Evolutionary conservation across 2,329 filamentous ascomycete species (phyloP), one percentile per base, ranked within the genome.

Genomic region (Aureobasidium melanogenum): DNA sequence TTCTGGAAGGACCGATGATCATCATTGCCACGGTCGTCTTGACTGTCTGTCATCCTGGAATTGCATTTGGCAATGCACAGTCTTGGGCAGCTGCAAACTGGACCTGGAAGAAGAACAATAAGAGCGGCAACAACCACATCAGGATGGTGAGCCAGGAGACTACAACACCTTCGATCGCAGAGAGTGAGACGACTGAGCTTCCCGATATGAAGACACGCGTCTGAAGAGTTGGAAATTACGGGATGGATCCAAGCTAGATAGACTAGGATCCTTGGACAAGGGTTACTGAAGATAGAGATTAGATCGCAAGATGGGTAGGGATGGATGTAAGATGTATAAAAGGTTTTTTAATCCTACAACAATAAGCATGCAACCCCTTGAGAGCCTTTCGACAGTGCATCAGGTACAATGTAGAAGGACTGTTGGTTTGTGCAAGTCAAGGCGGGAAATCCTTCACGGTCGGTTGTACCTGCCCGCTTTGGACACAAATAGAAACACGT

Each of bases 1-100:
- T 74, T 8, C 67, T 81, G 5, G 79, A 81, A 64, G 78, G 79
- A 19, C 74, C 75, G 5, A 80, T 81, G 79, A 77, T 82, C 58
- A 71, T 72, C 10, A 67, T 80, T 12, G 75, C 79, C 4, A 72
- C 73, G 15, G 59, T 74, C 2, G 69, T 64, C 0, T 67, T 81
- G 61, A 81, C 77, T 0, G 60, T 73, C 1, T 75, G 76, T 54
- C 79, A 81, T 63, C 79, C 79, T 2, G 73, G 73, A 9, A n/a
- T 69, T 69, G 66, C 59, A 15, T 65, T 66, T 22, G 46, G 59
- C 12, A 59, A 58, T 22, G 41, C 47, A 12, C 39, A 32, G 47
- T 22, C 41, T 5, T 64, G 55, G 46, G 44, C 46, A 22, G 61
- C 57, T 17, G 57, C 64, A 28, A 60, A 63, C 10, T 65, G 64